Percentiles rank a stretch among this genome's conserved stretches.
These are phyloP conservation scores for Thelonectria discophora DNA, from an alignment of 2,329 filamentous ascomycete species.

Conservation along the genomic window DNA sequence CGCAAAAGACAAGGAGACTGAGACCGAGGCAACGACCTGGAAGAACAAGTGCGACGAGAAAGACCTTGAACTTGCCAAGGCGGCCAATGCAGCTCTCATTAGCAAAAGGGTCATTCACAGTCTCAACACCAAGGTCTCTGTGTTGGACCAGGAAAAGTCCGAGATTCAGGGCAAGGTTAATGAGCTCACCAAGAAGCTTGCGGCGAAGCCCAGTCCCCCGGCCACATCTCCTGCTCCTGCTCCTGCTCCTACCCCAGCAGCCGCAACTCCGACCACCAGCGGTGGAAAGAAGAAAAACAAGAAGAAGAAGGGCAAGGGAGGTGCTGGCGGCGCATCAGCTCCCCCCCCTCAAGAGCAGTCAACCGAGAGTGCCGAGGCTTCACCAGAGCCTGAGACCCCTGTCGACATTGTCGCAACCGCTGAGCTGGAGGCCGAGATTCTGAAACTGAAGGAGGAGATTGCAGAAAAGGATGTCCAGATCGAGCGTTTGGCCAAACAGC, in stretches of 20 bases:
- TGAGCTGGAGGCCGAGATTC: constrained; percentile 59
- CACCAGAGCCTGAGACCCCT: constrained; percentile 42
- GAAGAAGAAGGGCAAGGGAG: constrained; percentile 88
- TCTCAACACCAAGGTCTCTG: constrained; percentile 50
- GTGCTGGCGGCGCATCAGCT: constrained; percentile 56
- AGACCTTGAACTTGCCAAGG: constrained; percentile 52
- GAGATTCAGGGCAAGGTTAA: constrained; percentile 47
- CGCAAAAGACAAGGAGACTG: constrained; percentile 48
- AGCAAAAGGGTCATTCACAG: constrained; percentile 54
- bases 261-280: constrained; percentile 32
- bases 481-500: constrained; percentile 72
- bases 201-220: constrained; percentile 34
- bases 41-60: constrained; percentile 50
- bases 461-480: constrained; percentile 77
- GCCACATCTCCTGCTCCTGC: constrained; percentile 37
- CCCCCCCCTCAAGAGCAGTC: constrained; percentile 43
- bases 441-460: constrained; percentile 61
- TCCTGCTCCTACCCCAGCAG: constrained; percentile 37
- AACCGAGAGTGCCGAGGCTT: constrained; percentile 49
- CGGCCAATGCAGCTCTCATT: constrained; percentile 50
- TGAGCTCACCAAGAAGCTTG: constrained; percentile 57
- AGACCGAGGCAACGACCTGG: constrained; percentile 48
- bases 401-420: constrained; percentile 44
- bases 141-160: constrained; percentile 46
- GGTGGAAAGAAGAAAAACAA: constrained; percentile 74